These are phyloP conservation scores for Immersiporthe knoxdaviesiana DNA, from an alignment of 2,329 filamentous ascomycete species.

Conservation along the genomic window DNA sequence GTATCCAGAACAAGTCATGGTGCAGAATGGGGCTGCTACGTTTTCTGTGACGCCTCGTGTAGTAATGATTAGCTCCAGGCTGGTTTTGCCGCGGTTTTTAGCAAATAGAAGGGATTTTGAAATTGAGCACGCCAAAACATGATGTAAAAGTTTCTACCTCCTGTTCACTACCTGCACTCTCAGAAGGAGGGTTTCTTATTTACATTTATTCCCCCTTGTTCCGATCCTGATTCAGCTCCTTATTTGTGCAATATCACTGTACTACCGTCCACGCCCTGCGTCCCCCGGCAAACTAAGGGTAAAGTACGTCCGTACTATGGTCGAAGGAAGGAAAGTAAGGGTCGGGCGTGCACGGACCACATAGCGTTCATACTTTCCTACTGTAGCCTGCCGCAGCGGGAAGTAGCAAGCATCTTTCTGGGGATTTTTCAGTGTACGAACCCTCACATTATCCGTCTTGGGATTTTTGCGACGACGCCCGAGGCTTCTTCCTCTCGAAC, in stretches of 20 bases:
- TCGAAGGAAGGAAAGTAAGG: too few relatives aligned
- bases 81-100: slow-evolving; percentile 26
- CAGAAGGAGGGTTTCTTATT: neutral
- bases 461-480: neutral
- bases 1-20: slow-evolving; percentile 23
- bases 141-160: neutral
- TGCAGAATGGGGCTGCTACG: slow-evolving; percentile 19
- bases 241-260: neutral
- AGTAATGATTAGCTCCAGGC: slow-evolving; percentile 30
- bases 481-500: neutral
- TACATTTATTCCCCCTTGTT: neutral
- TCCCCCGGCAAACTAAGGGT: neutral
- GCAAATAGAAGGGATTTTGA: slow-evolving; percentile 25
- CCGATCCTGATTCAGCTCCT: too few relatives aligned
- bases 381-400: neutral
- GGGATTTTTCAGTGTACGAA: neutral
- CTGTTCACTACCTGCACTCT: neutral
- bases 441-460: neutral
- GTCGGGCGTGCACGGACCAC: neutral
- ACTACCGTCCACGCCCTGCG: neutral
- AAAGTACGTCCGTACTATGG: too few relatives aligned
- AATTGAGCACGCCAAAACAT: slow-evolving; percentile 14
- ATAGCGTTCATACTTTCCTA: neutral
- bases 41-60: slow-evolving; percentile 27
- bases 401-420: neutral